Evolutionary conservation across 345 rosid species (phyloP), one percentile per base, ranked within the genome.

Genomic region (Raphanus sativus): DNA sequence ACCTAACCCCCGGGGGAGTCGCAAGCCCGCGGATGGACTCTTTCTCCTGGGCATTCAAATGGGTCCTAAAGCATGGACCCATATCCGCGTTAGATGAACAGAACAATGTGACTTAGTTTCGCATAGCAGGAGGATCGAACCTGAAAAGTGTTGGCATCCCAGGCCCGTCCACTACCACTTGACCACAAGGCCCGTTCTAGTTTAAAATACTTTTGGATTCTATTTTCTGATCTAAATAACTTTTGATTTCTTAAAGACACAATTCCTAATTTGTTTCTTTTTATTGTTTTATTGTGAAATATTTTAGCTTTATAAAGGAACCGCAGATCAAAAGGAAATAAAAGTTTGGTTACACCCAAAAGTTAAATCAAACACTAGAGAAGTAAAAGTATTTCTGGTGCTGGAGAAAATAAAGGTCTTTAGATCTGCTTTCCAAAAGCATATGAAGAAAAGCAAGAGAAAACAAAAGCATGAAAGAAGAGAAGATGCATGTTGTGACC

Each of bases 371-470:
- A 34, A 36, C 58, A 63, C 38, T 70, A 63, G 65, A 70, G 66
- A 77, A 63, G 58, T 8, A 77, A 48, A 69, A 76, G 80, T 36
- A 76, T 69, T 76, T n/a, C 54, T 69, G 64, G 58, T 76, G 75
- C 63, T 70, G 32, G 65, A 54, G 65, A 26, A 76, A 76, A 70
- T 66, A 77, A 77, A 8, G 6, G 61, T 63, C 71, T 77, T 77
- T 77, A 70, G 71, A 77, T 77, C 81, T 77, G 76, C 81, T 77
- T 77, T 77, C 50, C 71, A 71, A 77, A 77, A 77, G 81, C 81
- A 77, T 71, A 56, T 4, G 71, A 64, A 60, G 52, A 71, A 65
- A 77, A 71, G 81, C 56, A 56, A 65, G 65, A 65, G 71, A 42
- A 71, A 65, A 40, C 81, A 77, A 71, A 70, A 71, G 68, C 75